Base-by-base conservation (phyloP, 345 rosid genomes). In the Linum trigynum region DNA sequence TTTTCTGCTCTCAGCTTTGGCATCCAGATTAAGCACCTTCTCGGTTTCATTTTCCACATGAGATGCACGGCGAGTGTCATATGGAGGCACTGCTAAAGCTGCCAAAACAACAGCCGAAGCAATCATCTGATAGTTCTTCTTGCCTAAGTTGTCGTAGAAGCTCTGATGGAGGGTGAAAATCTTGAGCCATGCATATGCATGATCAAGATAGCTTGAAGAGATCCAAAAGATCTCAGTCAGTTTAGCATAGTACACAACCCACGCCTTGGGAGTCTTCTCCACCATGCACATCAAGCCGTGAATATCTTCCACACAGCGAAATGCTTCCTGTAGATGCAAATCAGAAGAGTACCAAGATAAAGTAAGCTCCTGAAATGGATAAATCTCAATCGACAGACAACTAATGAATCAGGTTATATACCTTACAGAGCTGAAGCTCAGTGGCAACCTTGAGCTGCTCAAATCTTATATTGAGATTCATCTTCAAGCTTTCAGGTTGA, bases 401-500 rank as follows among this genome's bases (percentile, higher is more conserved):
- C 2, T 10, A 69, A 67, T 55, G 68, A 56, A 68, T 32, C 57
- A 65, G 66, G 7, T 23, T 17, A 15, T 55, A 59, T 57, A 91
- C 99, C 97, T 89, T 97, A 97, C 96, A 95, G 38, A 95, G 85
- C 70, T 85, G 86, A 64, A 95, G 90, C 71, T 95, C 98, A 3
- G 98, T 91, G 50, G 98, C 98, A 74, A 89, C 80, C 80, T 86
- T 95, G 58, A 95, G 76, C 82, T 95, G 99, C 86, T 95, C 99
- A 82, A 91, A 87, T 67, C 99, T 84, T 45, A 98, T 95, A 68
- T 91, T 97, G 41, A 91, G 86, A 65, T 95, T 91, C 61, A 91
- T 85, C 67, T 95, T 94, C 80, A 91, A 75, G 71, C 94, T 95
- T 82, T 89, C 97, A 5, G 99, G 98, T 77, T 89, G 91, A 56